Evolutionary conservation across 768 basidiomycete genomes (phyloP).

Genomic region (Naganishia randhawae): DNA sequence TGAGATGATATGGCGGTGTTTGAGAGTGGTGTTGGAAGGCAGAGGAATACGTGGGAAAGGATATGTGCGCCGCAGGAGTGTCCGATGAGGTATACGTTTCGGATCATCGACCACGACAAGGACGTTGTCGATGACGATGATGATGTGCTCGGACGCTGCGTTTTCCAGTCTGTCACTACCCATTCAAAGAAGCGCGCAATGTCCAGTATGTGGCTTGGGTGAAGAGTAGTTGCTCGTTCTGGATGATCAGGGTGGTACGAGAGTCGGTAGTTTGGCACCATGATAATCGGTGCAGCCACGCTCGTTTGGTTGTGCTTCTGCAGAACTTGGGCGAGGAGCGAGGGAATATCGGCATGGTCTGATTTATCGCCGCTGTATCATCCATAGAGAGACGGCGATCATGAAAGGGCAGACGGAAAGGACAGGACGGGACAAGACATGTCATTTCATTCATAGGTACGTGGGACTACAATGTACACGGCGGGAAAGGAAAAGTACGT

Average conservation of each 20-base stretch:
- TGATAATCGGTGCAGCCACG: neutral
- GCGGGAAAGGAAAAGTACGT: neutral
- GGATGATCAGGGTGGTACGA: constrained; percentile 28
- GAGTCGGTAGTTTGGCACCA: constrained; percentile 30
- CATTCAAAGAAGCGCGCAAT: neutral
- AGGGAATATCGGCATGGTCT: constrained; percentile 27
- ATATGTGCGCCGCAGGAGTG: constrained; percentile 32
- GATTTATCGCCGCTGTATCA: constrained; percentile 29
- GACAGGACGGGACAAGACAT: neutral
- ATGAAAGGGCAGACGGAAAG: neutral
- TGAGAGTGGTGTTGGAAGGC: constrained; percentile 1
- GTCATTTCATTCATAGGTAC: neutral
- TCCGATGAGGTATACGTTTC: constrained; percentile 22
- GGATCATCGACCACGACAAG: neutral
- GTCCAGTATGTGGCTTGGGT: constrained; percentile 27
- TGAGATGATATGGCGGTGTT: neutral
- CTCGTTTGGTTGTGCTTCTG: neutral
- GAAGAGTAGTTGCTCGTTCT: constrained; percentile 8
- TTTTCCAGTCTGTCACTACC: neutral
- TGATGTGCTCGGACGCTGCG: neutral
- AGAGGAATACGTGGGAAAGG: constrained; percentile 19
- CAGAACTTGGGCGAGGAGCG: neutral
- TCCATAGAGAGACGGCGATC: neutral
- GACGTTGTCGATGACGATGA: neutral
- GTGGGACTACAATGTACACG: neutral